phyloP scores from a whole-genome alignment of 768 basidiomycete species.

The Podaxis sp. region DNA sequence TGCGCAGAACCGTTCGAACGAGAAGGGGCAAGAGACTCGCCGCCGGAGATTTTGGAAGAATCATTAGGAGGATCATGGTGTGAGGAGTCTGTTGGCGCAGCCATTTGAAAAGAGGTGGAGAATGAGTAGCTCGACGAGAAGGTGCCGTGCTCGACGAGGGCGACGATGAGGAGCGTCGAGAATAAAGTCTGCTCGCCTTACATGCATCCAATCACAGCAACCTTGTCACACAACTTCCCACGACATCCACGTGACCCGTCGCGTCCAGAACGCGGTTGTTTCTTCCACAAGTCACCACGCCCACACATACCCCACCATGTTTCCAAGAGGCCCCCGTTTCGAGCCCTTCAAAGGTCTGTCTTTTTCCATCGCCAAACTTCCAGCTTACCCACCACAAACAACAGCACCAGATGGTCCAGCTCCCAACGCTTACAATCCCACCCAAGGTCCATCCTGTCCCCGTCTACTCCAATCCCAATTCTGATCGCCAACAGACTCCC shows the following conservation, averaged over 20 bases:
- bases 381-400: slow-evolving; percentile 1
- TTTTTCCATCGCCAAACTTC: not conserved
- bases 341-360: slow-evolving; percentile 35
- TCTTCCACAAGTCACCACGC: not conserved
- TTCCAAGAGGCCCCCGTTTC: slow-evolving; percentile 49
- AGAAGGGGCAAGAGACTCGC: not conserved
- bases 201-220: slow-evolving; percentile 6
- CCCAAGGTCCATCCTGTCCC: not conserved
- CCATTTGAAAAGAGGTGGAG: slow-evolving; percentile 2
- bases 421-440: slow-evolving; percentile 45
- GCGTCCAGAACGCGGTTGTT: slow-evolving; percentile 17
- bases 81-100: not conserved
- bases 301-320: slow-evolving; percentile 29
- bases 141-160: slow-evolving; percentile 13
- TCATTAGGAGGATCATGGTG: not conserved
- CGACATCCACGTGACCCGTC: slow-evolving; percentile 22
- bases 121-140: slow-evolving; percentile 11
- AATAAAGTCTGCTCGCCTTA: slow-evolving; percentile 2
- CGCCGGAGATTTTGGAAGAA: not conserved
- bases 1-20: slow-evolving; percentile 12
- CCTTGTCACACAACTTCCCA: slow-evolving; percentile 7
- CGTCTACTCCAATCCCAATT: not conserved
- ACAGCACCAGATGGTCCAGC: slow-evolving; percentile 52
- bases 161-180: slow-evolving; percentile 11
- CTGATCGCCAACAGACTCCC: slow-evolving; percentile 31